Evolutionary conservation across 371 early-diverging fungal genomes (phyloP), one percentile per base, ranked within the genome.

Genomic region (Mucor saturninus): DNA sequence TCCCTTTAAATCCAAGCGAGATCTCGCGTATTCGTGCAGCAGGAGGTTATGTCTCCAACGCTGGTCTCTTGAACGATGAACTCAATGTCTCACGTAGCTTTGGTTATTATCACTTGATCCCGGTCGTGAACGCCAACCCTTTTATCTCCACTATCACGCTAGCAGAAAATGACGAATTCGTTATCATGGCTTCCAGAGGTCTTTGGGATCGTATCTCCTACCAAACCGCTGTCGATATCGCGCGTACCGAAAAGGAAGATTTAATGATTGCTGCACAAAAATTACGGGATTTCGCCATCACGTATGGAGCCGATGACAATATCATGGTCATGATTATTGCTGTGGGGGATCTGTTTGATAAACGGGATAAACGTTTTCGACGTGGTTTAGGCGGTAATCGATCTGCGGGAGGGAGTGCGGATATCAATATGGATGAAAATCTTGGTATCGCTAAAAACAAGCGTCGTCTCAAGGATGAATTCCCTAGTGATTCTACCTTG

Each of bases 41-140:
- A 0, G 91, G 93, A 14, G 96, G 95, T 0, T 91, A 80, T 64
- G 91, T 95, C 13, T 89, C 93, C 5, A 84, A 83, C 59, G 71
- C 84, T 15, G 92, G 93, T 35, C 75, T 86, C 7, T 77, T 96
- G n/a, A 89, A 93, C 37, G 90, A 86, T n/a, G 87, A 89, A 61
- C 65, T 89, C n/a, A 82, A 86, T 28, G 81, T 94, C 0, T 92
- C 93, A 0, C 80, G 95, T 31, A 87, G 89, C 5, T 95, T 97
- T 80, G 97, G 97, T 1, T 89, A 93, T 71, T 94, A 90, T 65
- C 87, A 90, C 55, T 71, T 92, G 45, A 83, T 92, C 4, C 95
- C 95, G 3, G 80, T 88, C n/a, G 88, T 96, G 26, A 95, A 92
- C 62, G 87, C 94, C 7, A 92, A 94, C 49, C 96, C 97, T 2